Evolutionary conservation across 345 rosid species (phyloP).

Genomic region (Moringa oleifera): DNA sequence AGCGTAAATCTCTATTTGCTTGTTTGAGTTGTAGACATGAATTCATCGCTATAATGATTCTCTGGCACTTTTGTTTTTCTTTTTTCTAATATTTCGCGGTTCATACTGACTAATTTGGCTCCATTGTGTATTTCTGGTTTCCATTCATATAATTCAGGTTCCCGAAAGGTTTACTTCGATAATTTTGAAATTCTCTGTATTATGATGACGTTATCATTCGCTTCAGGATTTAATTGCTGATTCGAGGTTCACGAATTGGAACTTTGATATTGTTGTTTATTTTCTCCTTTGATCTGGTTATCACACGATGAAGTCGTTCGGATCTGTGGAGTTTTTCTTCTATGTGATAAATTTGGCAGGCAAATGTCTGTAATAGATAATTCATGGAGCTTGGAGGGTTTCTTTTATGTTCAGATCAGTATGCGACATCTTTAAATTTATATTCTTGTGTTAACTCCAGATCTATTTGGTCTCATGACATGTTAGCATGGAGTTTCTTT

Average conservation of each 20-base stretch:
- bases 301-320: not conserved
- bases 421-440: not conserved
- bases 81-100: not conserved
- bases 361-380: not conserved
- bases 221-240: conserved; percentile 4
- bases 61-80: not conserved
- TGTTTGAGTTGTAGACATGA: not conserved
- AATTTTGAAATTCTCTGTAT: conserved; percentile 4
- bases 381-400: not conserved
- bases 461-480: conserved; percentile 8
- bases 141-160: not conserved
- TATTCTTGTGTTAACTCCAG: not conserved
- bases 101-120: conserved; percentile 2
- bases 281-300: no score
- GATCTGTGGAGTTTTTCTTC: conserved; percentile 14
- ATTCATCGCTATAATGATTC: not conserved
- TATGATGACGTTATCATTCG: not conserved
- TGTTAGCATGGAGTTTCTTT: not conserved
- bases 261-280: conserved; percentile 3
- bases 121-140: conserved; percentile 3
- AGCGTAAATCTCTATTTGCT: not conserved
- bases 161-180: not conserved
- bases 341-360: not conserved
- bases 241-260: not conserved
- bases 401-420: conserved; percentile 1